Evolutionary conservation across 306 rosid species (phyloP).

Genomic region (Glycyrrhiza uralensis): DNA sequence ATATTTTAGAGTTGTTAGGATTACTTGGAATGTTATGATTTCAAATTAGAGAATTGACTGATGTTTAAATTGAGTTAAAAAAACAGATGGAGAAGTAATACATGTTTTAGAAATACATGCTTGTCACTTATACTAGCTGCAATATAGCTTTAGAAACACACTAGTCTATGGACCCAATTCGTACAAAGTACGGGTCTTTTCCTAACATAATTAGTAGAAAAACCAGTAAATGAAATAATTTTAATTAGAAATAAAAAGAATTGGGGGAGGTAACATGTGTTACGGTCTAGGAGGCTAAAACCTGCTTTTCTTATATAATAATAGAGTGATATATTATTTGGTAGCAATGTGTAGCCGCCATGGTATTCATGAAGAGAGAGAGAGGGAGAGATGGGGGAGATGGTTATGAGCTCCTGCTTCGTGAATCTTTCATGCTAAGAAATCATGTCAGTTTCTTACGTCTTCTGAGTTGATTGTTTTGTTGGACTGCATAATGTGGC

Average conservation of each 20-base stretch:
- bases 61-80: not conserved
- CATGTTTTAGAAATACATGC: not conserved
- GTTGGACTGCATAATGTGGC: not conserved
- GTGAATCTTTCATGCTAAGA: not conserved
- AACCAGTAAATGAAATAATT: too few species aligned
- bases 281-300: not conserved
- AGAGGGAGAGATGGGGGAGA: not conserved
- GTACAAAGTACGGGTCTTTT: too few species aligned
- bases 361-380: not conserved
- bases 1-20: not conserved
- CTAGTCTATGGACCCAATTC: too few species aligned
- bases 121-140: not conserved
- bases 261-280: too few species aligned
- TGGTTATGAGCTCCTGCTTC: not conserved
- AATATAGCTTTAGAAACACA: not conserved
- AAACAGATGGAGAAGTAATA: not conserved
- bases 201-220: too few species aligned
- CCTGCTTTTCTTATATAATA: too few species aligned
- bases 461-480: not conserved
- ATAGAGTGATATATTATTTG: not conserved
- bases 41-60: not conserved
- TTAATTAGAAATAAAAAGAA: too few species aligned
- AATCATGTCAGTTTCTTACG: not conserved
- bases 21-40: not conserved
- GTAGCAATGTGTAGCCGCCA: not conserved